Conservation (phyloP, 768 basidiomycete genomes). For the Mycena metata region DNA sequence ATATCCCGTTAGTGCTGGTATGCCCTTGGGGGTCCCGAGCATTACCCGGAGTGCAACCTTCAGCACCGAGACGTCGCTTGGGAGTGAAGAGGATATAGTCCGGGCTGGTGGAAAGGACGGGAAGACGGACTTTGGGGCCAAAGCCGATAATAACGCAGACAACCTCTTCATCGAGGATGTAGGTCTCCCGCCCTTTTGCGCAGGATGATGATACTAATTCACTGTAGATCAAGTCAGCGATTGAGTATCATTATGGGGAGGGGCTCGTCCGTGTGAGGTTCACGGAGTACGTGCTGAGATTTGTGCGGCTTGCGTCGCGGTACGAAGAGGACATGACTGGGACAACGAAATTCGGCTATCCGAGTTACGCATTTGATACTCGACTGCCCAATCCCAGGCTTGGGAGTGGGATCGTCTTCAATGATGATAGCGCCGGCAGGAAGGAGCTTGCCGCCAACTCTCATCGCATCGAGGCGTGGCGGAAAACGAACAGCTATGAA, state of each 20-base stretch:
- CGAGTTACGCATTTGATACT: constrained; percentile 67
- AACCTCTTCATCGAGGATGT: constrained; percentile 96
- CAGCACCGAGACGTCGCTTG: constrained; percentile 72
- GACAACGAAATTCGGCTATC: constrained; percentile 81
- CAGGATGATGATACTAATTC: not conserved
- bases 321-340: constrained; percentile 92
- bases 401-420: constrained; percentile 86
- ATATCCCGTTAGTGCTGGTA: constrained; percentile 61
- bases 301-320: constrained; percentile 89
- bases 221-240: constrained; percentile 84
- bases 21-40: constrained; percentile 57
- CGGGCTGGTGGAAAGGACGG: constrained; percentile 69
- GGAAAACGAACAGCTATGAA: constrained; percentile 84
- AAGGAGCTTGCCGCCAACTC: constrained; percentile 84
- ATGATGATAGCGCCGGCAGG: constrained; percentile 73
- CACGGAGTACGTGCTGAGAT: constrained; percentile 88
- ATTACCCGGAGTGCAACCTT: constrained; percentile 71
- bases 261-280: constrained; percentile 88
- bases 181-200: constrained; percentile 49
- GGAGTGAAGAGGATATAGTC: constrained; percentile 80
- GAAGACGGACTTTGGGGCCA: constrained; percentile 68
- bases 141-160: constrained; percentile 75
- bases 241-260: constrained; percentile 94
- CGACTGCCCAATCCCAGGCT: constrained; percentile 63
- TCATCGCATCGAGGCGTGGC: constrained; percentile 94